phyloP scores from a whole-genome alignment of 2,329 filamentous ascomycete species.

The Acephala macrosclerotiorum region DNA sequence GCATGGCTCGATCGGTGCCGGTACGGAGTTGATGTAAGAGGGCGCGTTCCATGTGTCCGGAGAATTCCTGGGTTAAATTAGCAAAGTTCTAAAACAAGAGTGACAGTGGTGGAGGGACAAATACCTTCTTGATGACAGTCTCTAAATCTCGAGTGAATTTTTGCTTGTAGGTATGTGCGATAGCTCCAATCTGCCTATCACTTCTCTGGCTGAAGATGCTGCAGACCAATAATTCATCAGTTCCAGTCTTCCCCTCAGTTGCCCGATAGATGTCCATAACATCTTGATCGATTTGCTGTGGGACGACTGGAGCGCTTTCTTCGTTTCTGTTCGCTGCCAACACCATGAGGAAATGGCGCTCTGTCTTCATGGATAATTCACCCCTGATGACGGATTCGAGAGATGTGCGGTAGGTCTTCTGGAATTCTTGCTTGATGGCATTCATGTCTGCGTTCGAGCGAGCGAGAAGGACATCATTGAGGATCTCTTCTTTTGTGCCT shows the following conservation, averaged over 20 bases:
- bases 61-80: slow-evolving; percentile 68
- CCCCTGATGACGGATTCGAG: slow-evolving; percentile 77
- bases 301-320: slow-evolving; percentile 77
- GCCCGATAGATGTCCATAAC: slow-evolving; percentile 78
- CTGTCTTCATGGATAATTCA: slow-evolving; percentile 87
- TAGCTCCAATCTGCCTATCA: slow-evolving; percentile 84
- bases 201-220: slow-evolving; percentile 78
- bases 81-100: slow-evolving; percentile 17
- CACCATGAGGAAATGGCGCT: slow-evolving; percentile 84
- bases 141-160: slow-evolving; percentile 76
- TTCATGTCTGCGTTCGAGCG: slow-evolving; percentile 87
- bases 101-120: slow-evolving; percentile 26
- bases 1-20: slow-evolving; percentile 81
- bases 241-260: slow-evolving; percentile 75
- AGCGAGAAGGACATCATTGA: slow-evolving; percentile 86
- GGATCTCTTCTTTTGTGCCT: slow-evolving; percentile 84
- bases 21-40: slow-evolving; percentile 80
- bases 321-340: slow-evolving; percentile 77
- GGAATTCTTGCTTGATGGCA: slow-evolving; percentile 84
- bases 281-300: slow-evolving; percentile 77
- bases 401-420: slow-evolving; percentile 67
- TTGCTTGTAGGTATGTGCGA: slow-evolving; percentile 76
- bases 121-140: slow-evolving; percentile 74
- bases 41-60: slow-evolving; percentile 89
- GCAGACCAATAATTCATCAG: slow-evolving; percentile 80